Evolutionary conservation across 306 rosid genomes (phyloP), one percentile per base, ranked within the genome.

Genomic region (Senna siamea): DNA sequence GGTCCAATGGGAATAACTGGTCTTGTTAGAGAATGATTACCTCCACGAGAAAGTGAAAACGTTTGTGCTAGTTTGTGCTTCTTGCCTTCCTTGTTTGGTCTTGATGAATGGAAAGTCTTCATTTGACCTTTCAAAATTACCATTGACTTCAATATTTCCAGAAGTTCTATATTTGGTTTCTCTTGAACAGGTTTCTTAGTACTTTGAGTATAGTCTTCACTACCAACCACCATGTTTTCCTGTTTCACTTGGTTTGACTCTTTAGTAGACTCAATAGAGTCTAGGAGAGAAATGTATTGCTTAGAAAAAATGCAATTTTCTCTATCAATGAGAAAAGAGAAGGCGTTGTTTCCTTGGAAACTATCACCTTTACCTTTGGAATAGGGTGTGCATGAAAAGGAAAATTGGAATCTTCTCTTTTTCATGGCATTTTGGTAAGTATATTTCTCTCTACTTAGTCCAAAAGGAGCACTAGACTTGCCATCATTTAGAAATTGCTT

Each of bases 1-100:
- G 89, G 72, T 48, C 88, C 85, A 61, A 77, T 54, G 0, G 92
- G 90, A 66, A 88, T 74, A 64, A 73, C 40, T 5, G 60, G 64
- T 53, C 74, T 74, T 8, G 32, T 53, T 17, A 35, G 18, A 40
- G 15, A 43, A 48, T 37, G 40, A 37, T 50, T 54, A 4, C 32
- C 56, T 13, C 22, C 56, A 13, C 18, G 2, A 6, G 55, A 26
- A 55, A 72, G 28, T 52, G 67, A 56, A 30, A 44, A 67, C 35
- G 40, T 72, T 19, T 41, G 2, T 4, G 51, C 23, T 1, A 17
- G 19, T 62, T 12, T 28, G 35, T 66, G 15, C 26, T 72, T 54
- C 8, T 12, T 11, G 26, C 64, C 80, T 67, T 80, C 75, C 50
- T 52, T 41, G 30, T 55, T 5, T 28, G 38, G 38, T 17, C 38